Evolutionary conservation across 352 stramenopile species (phyloP), one percentile per base, ranked within the genome.

Genomic region (Pythium sp.): DNA sequence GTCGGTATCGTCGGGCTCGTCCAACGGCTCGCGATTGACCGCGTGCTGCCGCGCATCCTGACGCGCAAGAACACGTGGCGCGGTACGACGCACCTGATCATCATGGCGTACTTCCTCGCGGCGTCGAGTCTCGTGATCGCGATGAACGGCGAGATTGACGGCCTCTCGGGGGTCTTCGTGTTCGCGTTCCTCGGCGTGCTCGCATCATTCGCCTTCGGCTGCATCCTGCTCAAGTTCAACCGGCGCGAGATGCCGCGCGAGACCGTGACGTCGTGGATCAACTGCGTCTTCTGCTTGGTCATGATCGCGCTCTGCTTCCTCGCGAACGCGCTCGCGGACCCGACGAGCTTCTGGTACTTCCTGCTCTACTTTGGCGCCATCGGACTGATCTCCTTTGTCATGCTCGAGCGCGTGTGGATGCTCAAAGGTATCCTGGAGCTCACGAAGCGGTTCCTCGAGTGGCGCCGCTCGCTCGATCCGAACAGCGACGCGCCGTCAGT

Each of bases 121-220:
- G 69, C 71, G 1, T 77, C 84, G 41, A 83, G 71, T 15, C 78
- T 90, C 58, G 79, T 88, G 30, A 51, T 91, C 20, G 36, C 80
- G 12, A 69, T 91, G 26, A 69, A 91, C 49, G 82, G 78, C 47
- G 66, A 93, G 58, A 84, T 90, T 32, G 78, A 68, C 46, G 84
- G 74, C 11, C 75, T 95, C 32, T 74, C 74, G 4, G 83, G 84
- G 11, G 87, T 95, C 22, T 95, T 94, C 63, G 87, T 73, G 30
- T 89, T 89, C 58, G 81, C 86, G 20, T 95, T 95, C 61, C 66
- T 95, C 2, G 77, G 75, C 2, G 77, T 95, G 7, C 86, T 95
- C 71, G 75, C 66, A 8, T 81, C 93, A 34, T 95, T 95, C 68
- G 79, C 77, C 1, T 58, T 78, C 34, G 87, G 81, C 47, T 90